phyloP scores from a whole-genome alignment of 176 grass and related monocot species.

The Aegilops umbellulata region DNA sequence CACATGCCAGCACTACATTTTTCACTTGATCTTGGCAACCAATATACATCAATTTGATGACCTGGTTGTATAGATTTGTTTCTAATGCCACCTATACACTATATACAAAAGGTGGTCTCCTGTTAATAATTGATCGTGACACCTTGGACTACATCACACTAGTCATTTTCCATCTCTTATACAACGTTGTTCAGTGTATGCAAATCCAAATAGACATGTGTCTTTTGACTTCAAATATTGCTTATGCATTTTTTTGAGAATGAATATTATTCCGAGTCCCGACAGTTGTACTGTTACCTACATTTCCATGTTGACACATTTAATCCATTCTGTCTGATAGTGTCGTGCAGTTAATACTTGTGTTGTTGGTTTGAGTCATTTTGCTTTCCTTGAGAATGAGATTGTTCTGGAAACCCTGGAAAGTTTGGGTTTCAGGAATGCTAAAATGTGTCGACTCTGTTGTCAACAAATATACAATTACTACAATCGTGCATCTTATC shows the following conservation, averaged over 20 bases:
- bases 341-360: background rate
- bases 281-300: background rate
- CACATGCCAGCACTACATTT: no score
- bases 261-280: background rate
- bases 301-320: background rate
- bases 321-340: background rate
- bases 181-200: background rate
- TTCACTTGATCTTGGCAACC: no score
- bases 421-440: background rate
- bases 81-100: background rate
- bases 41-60: no score
- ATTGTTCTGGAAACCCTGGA: background rate
- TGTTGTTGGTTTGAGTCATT: background rate
- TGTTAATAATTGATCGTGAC: background rate
- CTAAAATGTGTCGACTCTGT: background rate
- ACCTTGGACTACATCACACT: background rate
- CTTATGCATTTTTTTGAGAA: no score
- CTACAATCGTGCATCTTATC: background rate
- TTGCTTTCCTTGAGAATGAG: background rate
- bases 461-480: background rate
- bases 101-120: background rate
- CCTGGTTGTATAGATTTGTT: background rate
- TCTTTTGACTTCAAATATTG: no score
- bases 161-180: background rate
- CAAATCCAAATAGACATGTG: background rate